Evolutionary conservation across 768 basidiomycete species (phyloP).

Genomic region (Lactarius sanguifluus): DNA sequence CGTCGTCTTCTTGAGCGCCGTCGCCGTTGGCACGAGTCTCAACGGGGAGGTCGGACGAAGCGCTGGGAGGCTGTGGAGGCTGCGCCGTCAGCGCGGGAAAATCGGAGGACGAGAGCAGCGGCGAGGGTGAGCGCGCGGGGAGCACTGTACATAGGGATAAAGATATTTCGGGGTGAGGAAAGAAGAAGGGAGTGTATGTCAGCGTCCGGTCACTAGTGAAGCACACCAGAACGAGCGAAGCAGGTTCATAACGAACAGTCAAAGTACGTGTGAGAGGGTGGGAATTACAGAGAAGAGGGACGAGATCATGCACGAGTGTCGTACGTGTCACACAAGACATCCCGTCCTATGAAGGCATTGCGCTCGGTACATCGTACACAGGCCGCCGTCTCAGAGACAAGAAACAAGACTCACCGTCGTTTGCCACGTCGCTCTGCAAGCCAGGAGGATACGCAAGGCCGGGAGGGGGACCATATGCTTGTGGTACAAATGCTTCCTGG

Average conservation of each 20-base stretch:
- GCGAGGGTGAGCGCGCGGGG: constrained; percentile 36
- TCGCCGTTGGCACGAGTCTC: constrained; percentile 37
- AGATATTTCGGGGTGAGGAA: constrained; percentile 34
- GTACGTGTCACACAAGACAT: constrained; percentile 10
- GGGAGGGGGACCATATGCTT: constrained; percentile 57
- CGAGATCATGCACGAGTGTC: constrained; percentile 8
- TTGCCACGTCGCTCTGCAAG: constrained; percentile 34
- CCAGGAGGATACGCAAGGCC: constrained; percentile 51
- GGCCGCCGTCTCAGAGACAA: constrained; percentile 4
- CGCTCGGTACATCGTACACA: constrained; percentile 23
- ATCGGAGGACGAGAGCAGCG: constrained; percentile 62
- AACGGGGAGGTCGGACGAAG: constrained; percentile 33
- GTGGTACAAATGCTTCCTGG: constrained; percentile 21
- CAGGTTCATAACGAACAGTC: not conserved
- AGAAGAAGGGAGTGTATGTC: constrained; percentile 27
- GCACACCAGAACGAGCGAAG: constrained; percentile 27
- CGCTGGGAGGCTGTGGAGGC: constrained; percentile 36
- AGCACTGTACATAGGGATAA: constrained; percentile 28
- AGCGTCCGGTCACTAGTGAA: constrained; percentile 26
- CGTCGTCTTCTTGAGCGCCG: constrained; percentile 42
- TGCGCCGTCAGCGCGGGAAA: constrained; percentile 67
- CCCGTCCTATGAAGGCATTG: constrained; percentile 20
- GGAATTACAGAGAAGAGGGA: not conserved
- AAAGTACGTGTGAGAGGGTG: not conserved
- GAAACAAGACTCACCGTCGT: constrained; percentile 25